A percentile compares a stretch with the other conserved stretches of the same genome.
Conservation (phyloP, 2,329 filamentous ascomycete species). For the Pseudogymnoascus sp. region DNA sequence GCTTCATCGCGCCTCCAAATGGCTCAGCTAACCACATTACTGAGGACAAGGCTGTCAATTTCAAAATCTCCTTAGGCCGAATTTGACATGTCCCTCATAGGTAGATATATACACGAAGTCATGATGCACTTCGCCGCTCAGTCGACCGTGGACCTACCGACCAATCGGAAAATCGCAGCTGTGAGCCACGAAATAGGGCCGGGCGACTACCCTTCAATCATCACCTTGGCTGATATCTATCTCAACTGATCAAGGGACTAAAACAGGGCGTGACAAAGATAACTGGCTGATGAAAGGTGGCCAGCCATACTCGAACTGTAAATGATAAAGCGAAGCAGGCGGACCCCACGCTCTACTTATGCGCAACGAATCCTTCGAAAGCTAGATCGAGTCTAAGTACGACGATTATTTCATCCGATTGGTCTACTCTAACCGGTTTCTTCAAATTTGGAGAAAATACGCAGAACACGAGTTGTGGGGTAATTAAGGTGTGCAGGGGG, state of each 20-base stretch:
- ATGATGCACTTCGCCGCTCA: not conserved
- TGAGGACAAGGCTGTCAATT: not conserved
- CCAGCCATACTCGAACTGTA: not conserved
- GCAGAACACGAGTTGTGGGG: not conserved
- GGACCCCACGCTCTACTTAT: not conserved
- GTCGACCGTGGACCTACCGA: not conserved
- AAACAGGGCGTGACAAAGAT: not conserved
- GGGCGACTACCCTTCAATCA: not conserved
- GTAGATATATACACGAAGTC: not conserved
- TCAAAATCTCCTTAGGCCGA: not conserved
- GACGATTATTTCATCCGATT: not conserved
- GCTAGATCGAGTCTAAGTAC: not conserved
- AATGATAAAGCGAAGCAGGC: not conserved
- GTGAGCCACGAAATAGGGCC: not conserved
- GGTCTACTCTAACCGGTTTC: not conserved
- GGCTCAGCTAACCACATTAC: not conserved
- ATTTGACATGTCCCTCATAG: not conserved
- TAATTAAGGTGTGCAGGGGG: not conserved
- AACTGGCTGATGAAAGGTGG: not conserved
- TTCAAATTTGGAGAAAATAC: not conserved
- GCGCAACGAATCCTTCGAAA: not conserved
- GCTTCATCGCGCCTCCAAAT: not conserved
- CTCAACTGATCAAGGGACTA: not conserved
- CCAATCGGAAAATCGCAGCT: not conserved
- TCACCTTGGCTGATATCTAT: not conserved